These are phyloP conservation scores for Candida nemodendra DNA, from an alignment of 805 yeast genomes.

Conservation along the genomic window DNA sequence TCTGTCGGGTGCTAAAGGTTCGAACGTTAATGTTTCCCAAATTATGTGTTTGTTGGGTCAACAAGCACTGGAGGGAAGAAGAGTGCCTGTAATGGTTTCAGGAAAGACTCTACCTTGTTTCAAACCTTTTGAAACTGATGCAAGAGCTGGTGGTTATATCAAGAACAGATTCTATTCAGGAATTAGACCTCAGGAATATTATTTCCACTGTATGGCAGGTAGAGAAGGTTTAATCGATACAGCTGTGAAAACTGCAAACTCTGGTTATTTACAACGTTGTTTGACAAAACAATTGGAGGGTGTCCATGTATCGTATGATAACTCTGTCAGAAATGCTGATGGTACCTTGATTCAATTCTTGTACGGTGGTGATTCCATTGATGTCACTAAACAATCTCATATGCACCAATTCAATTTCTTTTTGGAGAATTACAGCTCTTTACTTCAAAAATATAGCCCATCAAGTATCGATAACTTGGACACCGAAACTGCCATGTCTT, in stretches of 20 bases:
- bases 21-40: constrained; percentile 96
- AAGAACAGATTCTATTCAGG: constrained; percentile 97
- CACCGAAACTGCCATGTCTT: constrained; percentile 75
- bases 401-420: constrained; percentile 93
- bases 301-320: constrained; percentile 90
- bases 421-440: constrained; percentile 82
- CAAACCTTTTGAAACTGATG: constrained; percentile 94
- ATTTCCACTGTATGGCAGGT: constrained; percentile 99
- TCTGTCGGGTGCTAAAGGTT: constrained; percentile 98
- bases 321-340: constrained; percentile 92
- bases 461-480: constrained; percentile 74
- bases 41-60: constrained; percentile 99
- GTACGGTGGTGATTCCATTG: constrained; percentile 97
- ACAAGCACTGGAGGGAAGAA: constrained; percentile 98
- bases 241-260: constrained; percentile 97
- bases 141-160: constrained; percentile 97
- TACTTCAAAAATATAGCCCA: constrained; percentile 84
- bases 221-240: constrained; percentile 99
- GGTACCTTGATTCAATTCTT: constrained; percentile 91
- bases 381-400: constrained; percentile 91
- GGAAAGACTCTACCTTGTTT: constrained; percentile 97
- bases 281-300: constrained; percentile 97
- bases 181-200: constrained; percentile 96
- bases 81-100: constrained; percentile 98
- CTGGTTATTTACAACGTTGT: constrained; percentile 98